Evolutionary conservation across 768 basidiomycete species (phyloP).

Genomic region (Dacryopinax primogenitus): DNA sequence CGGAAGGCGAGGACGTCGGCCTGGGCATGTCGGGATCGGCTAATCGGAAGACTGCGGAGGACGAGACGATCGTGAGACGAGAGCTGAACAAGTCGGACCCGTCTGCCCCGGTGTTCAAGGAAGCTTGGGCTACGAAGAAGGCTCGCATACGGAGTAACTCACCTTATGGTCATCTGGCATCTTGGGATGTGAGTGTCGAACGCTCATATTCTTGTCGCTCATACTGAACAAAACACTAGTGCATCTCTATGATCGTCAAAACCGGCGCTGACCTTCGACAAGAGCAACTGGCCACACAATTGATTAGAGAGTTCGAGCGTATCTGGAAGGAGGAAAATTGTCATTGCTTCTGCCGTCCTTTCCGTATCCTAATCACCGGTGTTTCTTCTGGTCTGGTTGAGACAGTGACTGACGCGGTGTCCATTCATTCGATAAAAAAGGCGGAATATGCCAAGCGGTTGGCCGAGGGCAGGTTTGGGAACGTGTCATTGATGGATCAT

Average conservation of each 20-base stretch:
- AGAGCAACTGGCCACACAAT: conserved; percentile 91
- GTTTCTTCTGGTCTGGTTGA: conserved; percentile 88
- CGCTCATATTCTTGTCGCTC: conserved; percentile 11
- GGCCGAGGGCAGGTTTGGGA: conserved; percentile 63
- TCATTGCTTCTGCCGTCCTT: conserved; percentile 88
- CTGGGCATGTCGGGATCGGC: conserved; percentile 17
- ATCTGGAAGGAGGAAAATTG: conserved; percentile 95
- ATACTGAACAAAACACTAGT: conserved; percentile 68
- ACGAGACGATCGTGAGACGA: conserved; percentile 83
- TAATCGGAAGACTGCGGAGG: conserved; percentile 57
- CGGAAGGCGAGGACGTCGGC: conserved; percentile 22
- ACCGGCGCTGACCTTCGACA: conserved; percentile 93
- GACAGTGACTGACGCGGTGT: conserved; percentile 96
- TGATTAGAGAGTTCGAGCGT: conserved; percentile 80
- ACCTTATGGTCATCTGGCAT: conserved; percentile 90
- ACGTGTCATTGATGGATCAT: conserved; percentile 85
- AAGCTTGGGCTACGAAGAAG: conserved; percentile 91
- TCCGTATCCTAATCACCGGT: conserved; percentile 91
- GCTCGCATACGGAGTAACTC: conserved; percentile 85
- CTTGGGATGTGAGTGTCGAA: conserved; percentile 32
- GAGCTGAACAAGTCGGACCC: conserved; percentile 94
- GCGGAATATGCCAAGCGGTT: conserved; percentile 87
- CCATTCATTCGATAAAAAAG: conserved; percentile 99
- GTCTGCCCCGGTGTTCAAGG: conserved; percentile 87
- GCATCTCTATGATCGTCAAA: conserved; percentile 95